Evolutionary conservation across 176 grass and related monocot species (phyloP).

Genomic region (Saccharum spontaneum): DNA sequence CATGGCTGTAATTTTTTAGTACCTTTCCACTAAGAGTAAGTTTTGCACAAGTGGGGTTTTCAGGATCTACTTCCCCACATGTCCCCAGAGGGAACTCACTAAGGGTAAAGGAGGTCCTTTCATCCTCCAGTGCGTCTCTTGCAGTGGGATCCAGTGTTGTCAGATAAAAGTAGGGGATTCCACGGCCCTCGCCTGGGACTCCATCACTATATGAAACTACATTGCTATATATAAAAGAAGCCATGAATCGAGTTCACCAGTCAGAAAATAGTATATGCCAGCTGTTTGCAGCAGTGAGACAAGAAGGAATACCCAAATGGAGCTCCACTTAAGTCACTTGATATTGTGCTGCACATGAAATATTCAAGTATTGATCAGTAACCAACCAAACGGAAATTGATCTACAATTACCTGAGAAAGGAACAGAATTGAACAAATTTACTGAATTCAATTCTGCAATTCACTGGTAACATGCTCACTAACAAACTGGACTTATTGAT

Average conservation of each 20-base stretch:
- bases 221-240: conserved; percentile 53
- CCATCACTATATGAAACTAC: conserved; percentile 96
- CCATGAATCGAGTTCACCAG: conserved; percentile 12
- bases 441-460: background rate
- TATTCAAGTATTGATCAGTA: background rate
- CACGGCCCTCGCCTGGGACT: conserved; percentile 49
- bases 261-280: background rate
- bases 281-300: background rate
- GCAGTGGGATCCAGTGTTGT: conserved; percentile 89
- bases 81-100: conserved; percentile 91
- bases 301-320: conserved; percentile 78
- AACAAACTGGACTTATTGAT: background rate
- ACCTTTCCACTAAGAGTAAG: conserved; percentile 95
- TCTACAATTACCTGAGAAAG: background rate
- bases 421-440: background rate
- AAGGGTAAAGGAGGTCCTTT: conserved; percentile 80
- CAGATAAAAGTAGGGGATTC: conserved; percentile 87
- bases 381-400: background rate
- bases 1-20: background rate
- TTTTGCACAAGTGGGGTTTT: conserved; percentile 96
- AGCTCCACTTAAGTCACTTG: conserved; percentile 74
- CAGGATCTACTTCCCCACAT: conserved; percentile 78
- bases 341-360: conserved; percentile 73
- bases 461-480: background rate
- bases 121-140: conserved; percentile 73